Percentiles rank a stretch among this genome's conserved stretches.
phyloP scores from a whole-genome alignment of 2,329 filamentous ascomycete genomes.

The Penicillium sp. region DNA sequence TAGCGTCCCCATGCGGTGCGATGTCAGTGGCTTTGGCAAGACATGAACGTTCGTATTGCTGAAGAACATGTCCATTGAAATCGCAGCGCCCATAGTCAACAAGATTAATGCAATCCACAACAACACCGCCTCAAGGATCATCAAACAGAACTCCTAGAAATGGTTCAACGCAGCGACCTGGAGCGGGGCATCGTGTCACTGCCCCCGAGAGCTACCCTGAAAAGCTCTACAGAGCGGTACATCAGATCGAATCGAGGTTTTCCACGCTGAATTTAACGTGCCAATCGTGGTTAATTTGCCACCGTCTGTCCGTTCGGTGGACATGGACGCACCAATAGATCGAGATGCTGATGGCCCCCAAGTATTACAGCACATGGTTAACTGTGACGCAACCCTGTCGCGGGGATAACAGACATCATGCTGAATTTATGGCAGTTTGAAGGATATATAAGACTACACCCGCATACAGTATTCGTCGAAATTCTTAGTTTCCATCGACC shows the following conservation, averaged over 20 bases:
- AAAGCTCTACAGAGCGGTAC: not conserved
- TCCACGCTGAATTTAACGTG: no score
- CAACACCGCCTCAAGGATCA: not conserved
- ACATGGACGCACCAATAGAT: not conserved
- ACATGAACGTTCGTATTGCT: not conserved
- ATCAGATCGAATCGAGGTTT: not conserved
- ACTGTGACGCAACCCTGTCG: not conserved
- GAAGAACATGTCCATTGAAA: not conserved
- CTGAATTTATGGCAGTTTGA: not conserved
- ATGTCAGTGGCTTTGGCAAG: not conserved
- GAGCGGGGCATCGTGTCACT: not conserved
- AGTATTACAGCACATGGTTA: not conserved
- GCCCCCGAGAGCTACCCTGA: no score
- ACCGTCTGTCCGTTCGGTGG: no score
- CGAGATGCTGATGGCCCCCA: not conserved
- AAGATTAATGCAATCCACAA: not conserved
- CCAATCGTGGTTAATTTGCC: no score
- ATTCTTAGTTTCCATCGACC: not conserved
- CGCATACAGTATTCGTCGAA: not conserved
- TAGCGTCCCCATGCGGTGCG: not conserved
- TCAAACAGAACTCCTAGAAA: not conserved
- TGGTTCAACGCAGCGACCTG: not conserved
- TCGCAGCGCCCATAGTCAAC: not conserved
- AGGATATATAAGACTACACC: not conserved
- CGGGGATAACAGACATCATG: not conserved